These are phyloP conservation scores for Daedaleopsis nitida DNA, from an alignment of 768 basidiomycete genomes.

Conservation along the genomic window DNA sequence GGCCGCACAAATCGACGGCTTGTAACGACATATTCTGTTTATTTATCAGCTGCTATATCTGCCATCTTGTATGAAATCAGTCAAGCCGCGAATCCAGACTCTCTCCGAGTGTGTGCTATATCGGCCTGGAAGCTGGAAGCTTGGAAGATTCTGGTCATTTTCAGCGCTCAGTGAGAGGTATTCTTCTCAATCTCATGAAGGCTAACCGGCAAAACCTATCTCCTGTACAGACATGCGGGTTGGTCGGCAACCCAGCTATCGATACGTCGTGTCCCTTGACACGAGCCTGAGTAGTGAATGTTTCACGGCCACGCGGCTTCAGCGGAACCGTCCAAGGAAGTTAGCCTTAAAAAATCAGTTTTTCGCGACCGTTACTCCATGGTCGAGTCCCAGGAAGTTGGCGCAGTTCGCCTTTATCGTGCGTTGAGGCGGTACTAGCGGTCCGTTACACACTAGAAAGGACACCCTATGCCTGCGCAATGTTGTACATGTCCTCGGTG, in stretches of 20 bases:
- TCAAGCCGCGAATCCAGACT: background rate
- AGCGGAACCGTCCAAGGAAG: background rate
- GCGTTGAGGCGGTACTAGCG: too few relatives aligned
- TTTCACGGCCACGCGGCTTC: background rate
- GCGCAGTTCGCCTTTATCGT: background rate
- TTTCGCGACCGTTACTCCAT: background rate
- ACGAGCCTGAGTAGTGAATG: background rate
- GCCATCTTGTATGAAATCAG: slow-evolving; percentile 1
- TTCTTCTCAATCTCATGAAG: background rate
- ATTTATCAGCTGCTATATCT: slow-evolving; percentile 18
- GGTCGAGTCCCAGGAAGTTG: background rate
- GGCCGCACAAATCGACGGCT: slow-evolving; percentile 9
- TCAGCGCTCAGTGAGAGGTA: background rate
- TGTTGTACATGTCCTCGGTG: background rate
- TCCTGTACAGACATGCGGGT: background rate
- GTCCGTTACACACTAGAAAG: background rate
- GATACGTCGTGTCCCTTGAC: background rate
- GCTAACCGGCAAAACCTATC: background rate
- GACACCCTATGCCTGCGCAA: background rate
- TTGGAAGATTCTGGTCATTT: too few relatives aligned
- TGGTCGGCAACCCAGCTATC: too few relatives aligned
- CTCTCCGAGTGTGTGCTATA: background rate
- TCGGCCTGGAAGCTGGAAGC: background rate
- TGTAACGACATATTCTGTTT: slow-evolving; percentile 20
- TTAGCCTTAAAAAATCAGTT: background rate